These are phyloP conservation scores for Boletus vermiculosoides DNA, from an alignment of 768 basidiomycete genomes.

Conservation along the genomic window DNA sequence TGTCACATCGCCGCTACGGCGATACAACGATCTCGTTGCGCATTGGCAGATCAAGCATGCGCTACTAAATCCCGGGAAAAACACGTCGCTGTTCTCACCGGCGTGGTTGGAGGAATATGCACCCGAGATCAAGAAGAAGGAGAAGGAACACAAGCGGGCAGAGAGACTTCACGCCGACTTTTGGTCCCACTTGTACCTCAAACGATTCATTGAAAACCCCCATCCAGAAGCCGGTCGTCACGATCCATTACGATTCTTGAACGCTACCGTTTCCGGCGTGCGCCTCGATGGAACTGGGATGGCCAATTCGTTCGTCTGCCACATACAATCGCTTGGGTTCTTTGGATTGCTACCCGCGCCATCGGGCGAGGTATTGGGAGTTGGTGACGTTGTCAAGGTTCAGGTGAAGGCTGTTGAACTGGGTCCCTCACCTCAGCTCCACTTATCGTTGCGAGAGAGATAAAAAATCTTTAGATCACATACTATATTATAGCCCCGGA, in stretches of 20 bases:
- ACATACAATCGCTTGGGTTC: conserved; percentile 29
- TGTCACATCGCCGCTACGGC: conserved; percentile 83
- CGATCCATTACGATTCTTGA: conserved; percentile 31
- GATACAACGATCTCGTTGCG: conserved; percentile 74
- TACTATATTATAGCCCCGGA: background rate
- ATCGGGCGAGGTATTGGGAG: conserved; percentile 8
- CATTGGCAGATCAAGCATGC: conserved; percentile 95
- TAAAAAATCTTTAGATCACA: background rate
- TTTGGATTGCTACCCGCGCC: conserved; percentile 15
- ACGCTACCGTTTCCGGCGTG: conserved; percentile 22
- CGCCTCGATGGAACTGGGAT: conserved; percentile 16
- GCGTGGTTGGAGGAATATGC: conserved; percentile 47
- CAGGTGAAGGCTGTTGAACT: conserved; percentile 28
- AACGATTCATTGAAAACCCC: conserved; percentile 36
- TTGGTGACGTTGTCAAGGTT: conserved; percentile 31
- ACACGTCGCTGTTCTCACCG: conserved; percentile 42
- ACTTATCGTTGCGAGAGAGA: conserved; percentile 15
- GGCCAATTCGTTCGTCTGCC: conserved; percentile 18
- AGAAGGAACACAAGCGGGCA: conserved; percentile 34
- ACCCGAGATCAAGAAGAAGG: conserved; percentile 36
- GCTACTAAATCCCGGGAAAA: conserved; percentile 44
- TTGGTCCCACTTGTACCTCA: conserved; percentile 43
- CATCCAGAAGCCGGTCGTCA: conserved; percentile 13
- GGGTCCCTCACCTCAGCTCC: conserved; percentile 30
- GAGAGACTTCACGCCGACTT: conserved; percentile 35